Conservation (phyloP, 1,139 yeast genomes). For the Kazachstania sp. region DNA sequence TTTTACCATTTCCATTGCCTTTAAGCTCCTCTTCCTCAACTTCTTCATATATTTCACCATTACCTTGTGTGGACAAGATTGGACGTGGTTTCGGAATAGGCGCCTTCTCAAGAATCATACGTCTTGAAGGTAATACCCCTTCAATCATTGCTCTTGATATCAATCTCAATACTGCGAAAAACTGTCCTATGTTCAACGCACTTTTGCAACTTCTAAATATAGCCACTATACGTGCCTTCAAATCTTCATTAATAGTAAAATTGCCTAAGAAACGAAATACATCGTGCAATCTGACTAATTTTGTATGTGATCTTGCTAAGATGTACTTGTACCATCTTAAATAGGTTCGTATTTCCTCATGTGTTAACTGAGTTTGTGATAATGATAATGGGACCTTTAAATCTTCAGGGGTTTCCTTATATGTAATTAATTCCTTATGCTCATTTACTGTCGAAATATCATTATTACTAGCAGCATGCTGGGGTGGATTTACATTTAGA, state of each 20-base stretch:
- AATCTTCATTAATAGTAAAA: conserved; percentile 42
- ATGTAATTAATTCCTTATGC: conserved; percentile 6
- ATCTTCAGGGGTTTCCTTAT: conserved; percentile 26
- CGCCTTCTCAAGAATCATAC: conserved; percentile 43
- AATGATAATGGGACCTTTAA: conserved; percentile 49
- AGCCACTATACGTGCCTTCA: conserved; percentile 40
- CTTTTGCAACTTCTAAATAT: conserved; percentile 44
- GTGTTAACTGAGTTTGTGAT: conserved; percentile 51
- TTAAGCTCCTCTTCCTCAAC: conserved; percentile 18
- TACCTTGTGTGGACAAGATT: conserved; percentile 45
- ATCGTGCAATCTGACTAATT: conserved; percentile 51
- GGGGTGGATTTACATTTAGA: not conserved
- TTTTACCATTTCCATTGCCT: conserved; percentile 20
- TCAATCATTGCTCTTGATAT: conserved; percentile 42
- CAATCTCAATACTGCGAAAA: conserved; percentile 61
- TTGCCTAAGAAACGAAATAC: conserved; percentile 56
- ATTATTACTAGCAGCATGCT: conserved; percentile 1
- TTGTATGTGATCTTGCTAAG: conserved; percentile 47
- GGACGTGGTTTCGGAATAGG: conserved; percentile 63
- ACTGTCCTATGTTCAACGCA: conserved; percentile 63
- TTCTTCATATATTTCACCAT: conserved; percentile 29
- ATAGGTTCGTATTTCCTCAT: conserved; percentile 62
- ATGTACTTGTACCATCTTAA: conserved; percentile 72
- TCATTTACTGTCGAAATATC: not conserved
- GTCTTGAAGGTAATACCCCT: conserved; percentile 44